Evolutionary conservation across 1,139 yeast genomes (phyloP), one percentile per base, ranked within the genome.

Genomic region (Pichia sp.): DNA sequence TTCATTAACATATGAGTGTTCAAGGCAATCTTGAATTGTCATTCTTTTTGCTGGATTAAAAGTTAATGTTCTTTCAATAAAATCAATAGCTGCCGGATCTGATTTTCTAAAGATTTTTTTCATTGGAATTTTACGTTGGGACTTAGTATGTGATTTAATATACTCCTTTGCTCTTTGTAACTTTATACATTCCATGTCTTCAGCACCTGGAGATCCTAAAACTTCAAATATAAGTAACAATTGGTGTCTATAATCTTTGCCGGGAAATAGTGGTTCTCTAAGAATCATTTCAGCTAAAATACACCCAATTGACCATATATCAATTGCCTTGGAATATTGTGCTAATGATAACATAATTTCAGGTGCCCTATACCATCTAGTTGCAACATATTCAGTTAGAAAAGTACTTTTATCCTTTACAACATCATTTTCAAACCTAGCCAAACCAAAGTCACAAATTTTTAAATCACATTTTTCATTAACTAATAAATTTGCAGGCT

Each of bases 321-420:
- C 98, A 59, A 92, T 90, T 18, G 97, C 96, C 51, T 90, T 86
- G 26, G 96, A 85, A 68, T 92, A 92, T 62, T 86, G 90, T 53
- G 90, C 92, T 60, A 89, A 85, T 1, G 97, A 87, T 47, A 92
- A 74, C 97, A 90, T 90, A 63, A 90, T 90, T 62, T 90, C 97
- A 0, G 97, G 97, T 1, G 97, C 97, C 46, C 97, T 72, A 67
- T 90, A 90, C 97, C 97, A 90, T 59, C 97, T 72, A 7, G 98
- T 92, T 9, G 97, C 97, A 45, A 92, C 97, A 64, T 92, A 92
- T 67, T 92, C 97, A 4, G 98, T 92, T 85, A 92, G 77, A 64
- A 82, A 80, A 47, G 72, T 72, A 23, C 48, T 50, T 69, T 40
- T 79, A 67, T 49, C 50, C 15, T 57, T 41, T 2, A 58, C 52